Conservation (phyloP, 345 rosid genomes). For the Eucalyptus curtisii region DNA sequence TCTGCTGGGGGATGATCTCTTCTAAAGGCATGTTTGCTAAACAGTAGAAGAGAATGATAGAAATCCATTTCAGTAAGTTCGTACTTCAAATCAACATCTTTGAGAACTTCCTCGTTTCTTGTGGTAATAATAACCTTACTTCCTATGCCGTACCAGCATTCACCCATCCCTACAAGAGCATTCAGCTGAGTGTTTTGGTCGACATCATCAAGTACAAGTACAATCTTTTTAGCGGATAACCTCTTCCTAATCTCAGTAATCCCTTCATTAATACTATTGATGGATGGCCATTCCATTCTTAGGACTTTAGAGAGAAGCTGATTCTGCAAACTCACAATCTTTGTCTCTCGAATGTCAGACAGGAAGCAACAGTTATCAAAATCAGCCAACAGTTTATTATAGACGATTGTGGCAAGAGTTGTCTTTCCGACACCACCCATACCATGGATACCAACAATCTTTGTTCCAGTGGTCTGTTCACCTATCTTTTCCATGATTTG, state of each 20-base stretch:
- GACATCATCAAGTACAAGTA: too few species aligned
- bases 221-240: too few species aligned
- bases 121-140: too few species aligned
- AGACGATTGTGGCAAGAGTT: not conserved
- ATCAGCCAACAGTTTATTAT: too few species aligned
- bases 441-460: not conserved
- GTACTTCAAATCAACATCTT: rapidly evolving
- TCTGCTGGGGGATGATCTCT: too few species aligned
- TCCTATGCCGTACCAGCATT: rapidly evolving
- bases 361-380: too few species aligned
- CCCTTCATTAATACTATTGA: rapidly evolving
- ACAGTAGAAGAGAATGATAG: rapidly evolving
- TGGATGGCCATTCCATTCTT: rapidly evolving
- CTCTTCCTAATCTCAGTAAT: too few species aligned
- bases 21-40: too few species aligned
- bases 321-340: not conserved
- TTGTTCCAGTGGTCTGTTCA: rapidly evolving
- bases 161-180: rapidly evolving
- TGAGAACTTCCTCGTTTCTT: too few species aligned
- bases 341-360: not conserved
- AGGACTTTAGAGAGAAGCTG: not conserved
- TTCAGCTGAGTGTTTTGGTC: too few species aligned
- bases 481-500: not conserved
- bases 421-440: not conserved
- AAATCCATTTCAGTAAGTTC: too few species aligned